Conservation (phyloP, 116 monocot species). For the Dioscorea cayenensis region DNA sequence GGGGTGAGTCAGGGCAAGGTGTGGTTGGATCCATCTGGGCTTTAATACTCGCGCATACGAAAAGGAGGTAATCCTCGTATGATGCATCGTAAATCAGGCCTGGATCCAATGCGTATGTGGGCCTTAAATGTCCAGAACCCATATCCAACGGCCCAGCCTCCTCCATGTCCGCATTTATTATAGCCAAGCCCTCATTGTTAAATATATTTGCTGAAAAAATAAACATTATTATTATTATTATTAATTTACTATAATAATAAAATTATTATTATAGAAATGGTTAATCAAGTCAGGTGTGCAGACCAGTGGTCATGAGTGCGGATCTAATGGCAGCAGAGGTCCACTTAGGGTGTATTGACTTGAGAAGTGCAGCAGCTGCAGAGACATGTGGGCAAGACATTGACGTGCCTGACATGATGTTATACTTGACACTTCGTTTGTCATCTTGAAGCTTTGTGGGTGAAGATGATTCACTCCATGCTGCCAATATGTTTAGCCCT, state of each 20-base stretch:
- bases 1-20: slow-evolving; percentile 43
- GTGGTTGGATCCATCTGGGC: slow-evolving; percentile 41
- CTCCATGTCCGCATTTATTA: slow-evolving; percentile 30
- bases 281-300: too few relatives aligned
- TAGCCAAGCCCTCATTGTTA: slow-evolving; percentile 27
- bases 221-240: neutral
- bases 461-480: slow-evolving; percentile 60
- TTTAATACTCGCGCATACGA: slow-evolving; percentile 44
- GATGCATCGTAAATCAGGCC: slow-evolving; percentile 79
- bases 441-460: slow-evolving; percentile 70
- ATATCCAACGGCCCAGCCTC: slow-evolving; percentile 53
- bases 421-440: slow-evolving; percentile 55
- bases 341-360: slow-evolving; percentile 59
- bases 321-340: slow-evolving; percentile 76
- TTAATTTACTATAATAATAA: too few relatives aligned
- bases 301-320: slow-evolving; percentile 84
- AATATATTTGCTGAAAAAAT: slow-evolving; percentile 26
- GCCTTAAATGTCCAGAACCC: slow-evolving; percentile 72
- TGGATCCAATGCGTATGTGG: slow-evolving; percentile 47
- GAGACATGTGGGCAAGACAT: slow-evolving; percentile 90
- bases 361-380: slow-evolving; percentile 48
- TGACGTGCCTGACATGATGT: slow-evolving; percentile 78
- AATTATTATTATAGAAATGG: too few relatives aligned
- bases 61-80: slow-evolving; percentile 68
- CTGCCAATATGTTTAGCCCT: slow-evolving; percentile 78